Evolutionary conservation across 257 asterid species (phyloP).

Genomic region (Gentiana dahurica): DNA sequence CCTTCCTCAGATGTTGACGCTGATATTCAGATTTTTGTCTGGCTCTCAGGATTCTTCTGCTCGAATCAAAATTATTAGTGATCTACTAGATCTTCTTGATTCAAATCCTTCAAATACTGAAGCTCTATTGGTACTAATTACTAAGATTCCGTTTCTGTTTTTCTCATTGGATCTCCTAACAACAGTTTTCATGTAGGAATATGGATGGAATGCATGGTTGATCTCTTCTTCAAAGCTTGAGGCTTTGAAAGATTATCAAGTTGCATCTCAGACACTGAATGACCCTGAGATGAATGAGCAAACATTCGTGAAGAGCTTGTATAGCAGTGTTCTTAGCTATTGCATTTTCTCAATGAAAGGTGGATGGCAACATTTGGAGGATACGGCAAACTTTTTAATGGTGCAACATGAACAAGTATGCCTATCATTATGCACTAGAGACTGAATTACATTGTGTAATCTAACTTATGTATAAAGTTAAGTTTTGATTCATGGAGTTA

Average conservation of each 20-base stretch:
- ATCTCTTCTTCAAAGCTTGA: conserved; percentile 65
- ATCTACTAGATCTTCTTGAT: conserved; percentile 85
- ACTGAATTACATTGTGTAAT: conserved; percentile 4
- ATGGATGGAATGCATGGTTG: conserved; percentile 91
- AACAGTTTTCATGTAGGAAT: conserved; percentile 43
- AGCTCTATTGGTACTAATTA: conserved; percentile 68
- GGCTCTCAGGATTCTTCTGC: conserved; percentile 52
- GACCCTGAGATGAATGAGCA: conserved; percentile 53
- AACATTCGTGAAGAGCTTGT: conserved; percentile 59
- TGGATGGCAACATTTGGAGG: conserved; percentile 97
- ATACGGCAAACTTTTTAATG: conserved; percentile 73
- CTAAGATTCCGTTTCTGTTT: not conserved
- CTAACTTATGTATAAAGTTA: conserved; percentile 9
- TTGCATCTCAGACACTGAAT: conserved; percentile 16
- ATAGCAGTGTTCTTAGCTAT: conserved; percentile 72
- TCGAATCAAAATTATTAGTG: conserved; percentile 71
- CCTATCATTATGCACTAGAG: conserved; percentile 17
- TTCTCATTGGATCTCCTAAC: conserved; percentile 13
- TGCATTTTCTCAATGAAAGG: conserved; percentile 71
- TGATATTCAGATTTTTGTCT: conserved; percentile 83
- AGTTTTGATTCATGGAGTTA: conserved; percentile 14
- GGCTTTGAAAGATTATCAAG: conserved; percentile 46
- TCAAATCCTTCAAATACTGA: conserved; percentile 83
- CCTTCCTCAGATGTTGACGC: conserved; percentile 83
- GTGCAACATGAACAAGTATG: conserved; percentile 69